Percentiles rank a stretch among this genome's conserved stretches.
These are phyloP conservation scores for Schwanniomyces sp. DNA, from an alignment of 805 yeast species.

Conservation along the genomic window DNA sequence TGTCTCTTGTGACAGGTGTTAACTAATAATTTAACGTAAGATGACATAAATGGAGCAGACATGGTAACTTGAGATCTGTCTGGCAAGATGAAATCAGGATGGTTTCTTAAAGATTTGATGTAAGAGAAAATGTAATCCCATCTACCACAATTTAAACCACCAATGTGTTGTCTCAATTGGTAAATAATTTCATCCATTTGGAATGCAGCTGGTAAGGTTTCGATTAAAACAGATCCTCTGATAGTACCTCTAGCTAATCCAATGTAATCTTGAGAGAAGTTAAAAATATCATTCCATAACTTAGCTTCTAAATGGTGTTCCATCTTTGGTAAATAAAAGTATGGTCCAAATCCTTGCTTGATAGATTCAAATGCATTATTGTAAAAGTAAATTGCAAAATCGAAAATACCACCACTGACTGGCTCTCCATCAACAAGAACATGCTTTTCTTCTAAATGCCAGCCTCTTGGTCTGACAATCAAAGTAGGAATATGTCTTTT, in stretches of 20 bases:
- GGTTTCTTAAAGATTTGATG: slow-evolving; percentile 71
- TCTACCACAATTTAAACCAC: slow-evolving; percentile 85
- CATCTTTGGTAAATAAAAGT: slow-evolving; percentile 83
- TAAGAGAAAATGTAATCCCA: slow-evolving; percentile 88
- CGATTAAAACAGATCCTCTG: slow-evolving; percentile 79
- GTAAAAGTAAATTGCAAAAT: slow-evolving; percentile 75
- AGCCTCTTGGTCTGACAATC: slow-evolving; percentile 85
- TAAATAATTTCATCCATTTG: slow-evolving; percentile 84
- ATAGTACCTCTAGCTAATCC: slow-evolving; percentile 73
- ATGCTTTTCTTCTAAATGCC: slow-evolving; percentile 81
- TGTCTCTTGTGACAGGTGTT: slow-evolving; percentile 74
- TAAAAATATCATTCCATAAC: slow-evolving; percentile 80
- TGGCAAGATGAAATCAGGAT: slow-evolving; percentile 67
- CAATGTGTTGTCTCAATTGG: slow-evolving; percentile 72
- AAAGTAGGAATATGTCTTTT: slow-evolving; percentile 69
- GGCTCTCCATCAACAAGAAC: slow-evolving; percentile 73
- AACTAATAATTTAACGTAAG: slow-evolving; percentile 72
- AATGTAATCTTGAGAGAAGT: slow-evolving; percentile 71
- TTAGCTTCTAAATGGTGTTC: slow-evolving; percentile 83
- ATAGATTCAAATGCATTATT: slow-evolving; percentile 68
- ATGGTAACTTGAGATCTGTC: slow-evolving; percentile 77
- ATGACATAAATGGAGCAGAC: slow-evolving; percentile 79
- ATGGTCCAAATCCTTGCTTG: slow-evolving; percentile 72
- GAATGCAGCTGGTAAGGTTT: slow-evolving; percentile 82
- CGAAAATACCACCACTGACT: slow-evolving; percentile 73